Evolutionary conservation across 2,329 filamentous ascomycete species (phyloP), one percentile per base, ranked within the genome.

Genomic region (Magnaporthales sp.): DNA sequence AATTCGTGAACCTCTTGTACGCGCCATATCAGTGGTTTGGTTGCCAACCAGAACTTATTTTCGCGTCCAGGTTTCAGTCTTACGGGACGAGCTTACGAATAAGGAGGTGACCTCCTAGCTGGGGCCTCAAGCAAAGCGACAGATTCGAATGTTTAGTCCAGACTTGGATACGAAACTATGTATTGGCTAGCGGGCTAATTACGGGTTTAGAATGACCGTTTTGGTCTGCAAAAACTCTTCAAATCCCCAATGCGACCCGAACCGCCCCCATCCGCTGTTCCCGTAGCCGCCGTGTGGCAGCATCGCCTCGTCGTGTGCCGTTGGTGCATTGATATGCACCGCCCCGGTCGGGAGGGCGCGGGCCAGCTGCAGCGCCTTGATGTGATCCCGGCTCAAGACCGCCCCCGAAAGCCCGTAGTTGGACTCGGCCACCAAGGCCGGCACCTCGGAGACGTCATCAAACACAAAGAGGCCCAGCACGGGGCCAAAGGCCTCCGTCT

Each of bases 401-500:
- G 86, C 80, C 1, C 81, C 81, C 2, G 81, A 80, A 2, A 90
- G 80, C 4, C 87, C 87, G 71, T 88, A 89, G 32, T 87, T 84
- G 0, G 86, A 88, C 68, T 89, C 84, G 69, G 90, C 89, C 1
- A 86, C 86, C 51, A 89, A 76, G 46, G 79, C 77, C 15, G 89
- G 73, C 0, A 85, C 87, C 66, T 88, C 84, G 9, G 88, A 85
- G 6, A 84, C 82, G 5, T 73, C 74, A 1, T 83, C 79, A 51
- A 88, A 81, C 2, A 81, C 78, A 15, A 85, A 81, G 61, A 89
- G 73, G 4, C 81, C 83, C 0, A 88, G 84, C 0, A 82, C 82
- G 0, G 87, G 87, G 0, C 86, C 87, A 69, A 90, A 90, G 0
- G 83, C 84, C 73, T 90, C 87, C 9, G 81, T 83, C 70, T 82